Conservation (phyloP, 257 asterid genomes). For the Salvia hispanica region DNA sequence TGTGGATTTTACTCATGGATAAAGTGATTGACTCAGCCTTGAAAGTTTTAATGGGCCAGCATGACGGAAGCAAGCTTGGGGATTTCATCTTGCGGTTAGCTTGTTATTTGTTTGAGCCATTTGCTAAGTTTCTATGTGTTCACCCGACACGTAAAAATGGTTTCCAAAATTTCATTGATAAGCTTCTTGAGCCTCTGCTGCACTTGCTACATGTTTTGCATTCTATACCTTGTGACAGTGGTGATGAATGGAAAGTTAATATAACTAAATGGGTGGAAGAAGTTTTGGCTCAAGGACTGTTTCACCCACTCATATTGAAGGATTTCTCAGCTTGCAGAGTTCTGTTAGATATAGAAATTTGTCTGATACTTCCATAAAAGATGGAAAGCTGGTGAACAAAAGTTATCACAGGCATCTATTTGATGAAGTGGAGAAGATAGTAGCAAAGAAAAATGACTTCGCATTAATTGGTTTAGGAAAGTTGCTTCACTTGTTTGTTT, state of each 20-base stretch:
- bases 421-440: constrained; percentile 72
- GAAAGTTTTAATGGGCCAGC: constrained; percentile 46
- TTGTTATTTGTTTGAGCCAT: constrained; percentile 65
- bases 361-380: constrained; percentile 49
- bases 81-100: constrained; percentile 51
- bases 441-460: constrained; percentile 50
- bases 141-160: constrained; percentile 78
- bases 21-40: constrained; percentile 51
- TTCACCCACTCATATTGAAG: constrained; percentile 83
- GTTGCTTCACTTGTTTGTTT: constrained; percentile 70
- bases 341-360: constrained; percentile 49
- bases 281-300: constrained; percentile 79
- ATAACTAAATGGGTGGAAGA: constrained; percentile 60
- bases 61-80: constrained; percentile 49
- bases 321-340: constrained; percentile 67
- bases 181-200: constrained; percentile 76
- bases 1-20: constrained; percentile 61
- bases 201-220: constrained; percentile 52
- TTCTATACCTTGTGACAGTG: constrained; percentile 36
- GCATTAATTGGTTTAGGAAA: constrained; percentile 71
- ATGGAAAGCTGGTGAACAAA: constrained; percentile 53
- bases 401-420: constrained; percentile 90
- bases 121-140: constrained; percentile 68
- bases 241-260: constrained; percentile 43
- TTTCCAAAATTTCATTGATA: constrained; percentile 67